Percentiles rank a stretch among this genome's conserved stretches.
phyloP scores from a whole-genome alignment of 2,329 filamentous ascomycete species.

The Sporothrix inflata region DNA sequence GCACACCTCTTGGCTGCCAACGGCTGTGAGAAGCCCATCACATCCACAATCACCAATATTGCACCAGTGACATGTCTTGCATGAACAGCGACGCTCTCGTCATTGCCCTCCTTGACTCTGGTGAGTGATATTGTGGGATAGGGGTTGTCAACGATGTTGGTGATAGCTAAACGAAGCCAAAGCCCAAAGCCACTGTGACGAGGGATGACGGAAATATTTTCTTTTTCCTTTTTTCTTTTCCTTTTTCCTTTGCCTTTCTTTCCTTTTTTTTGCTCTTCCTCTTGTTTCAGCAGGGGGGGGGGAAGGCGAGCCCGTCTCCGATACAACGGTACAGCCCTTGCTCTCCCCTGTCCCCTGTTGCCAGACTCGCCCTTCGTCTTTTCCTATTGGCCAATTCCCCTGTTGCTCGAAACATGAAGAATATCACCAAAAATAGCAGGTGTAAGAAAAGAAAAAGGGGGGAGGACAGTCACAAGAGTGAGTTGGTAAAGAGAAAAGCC shows the following conservation, averaged over 20 bases:
- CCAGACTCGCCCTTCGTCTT: background rate
- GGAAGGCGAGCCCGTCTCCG: constrained; percentile 1
- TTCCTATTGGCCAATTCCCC: background rate
- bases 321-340: constrained; percentile 22
- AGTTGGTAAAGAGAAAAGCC: background rate
- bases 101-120: no score
- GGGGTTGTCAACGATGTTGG: background rate
- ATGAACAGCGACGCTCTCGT: background rate
- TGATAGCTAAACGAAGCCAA: background rate
- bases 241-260: background rate
- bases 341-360: background rate
- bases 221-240: background rate
- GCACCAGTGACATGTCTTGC: constrained; percentile 20
- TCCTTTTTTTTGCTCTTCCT: background rate
- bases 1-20: background rate
- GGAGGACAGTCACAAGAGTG: background rate
- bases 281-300: constrained; percentile 21
- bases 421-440: constrained; percentile 10
- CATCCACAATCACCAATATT: background rate
- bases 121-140: no score
- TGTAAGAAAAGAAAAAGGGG: background rate
- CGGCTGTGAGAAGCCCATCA: background rate
- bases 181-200: background rate
- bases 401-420: background rate
- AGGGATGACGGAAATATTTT: background rate